phyloP scores from a whole-genome alignment of 2,329 filamentous ascomycete species.

The Xylariaceae sp. region DNA sequence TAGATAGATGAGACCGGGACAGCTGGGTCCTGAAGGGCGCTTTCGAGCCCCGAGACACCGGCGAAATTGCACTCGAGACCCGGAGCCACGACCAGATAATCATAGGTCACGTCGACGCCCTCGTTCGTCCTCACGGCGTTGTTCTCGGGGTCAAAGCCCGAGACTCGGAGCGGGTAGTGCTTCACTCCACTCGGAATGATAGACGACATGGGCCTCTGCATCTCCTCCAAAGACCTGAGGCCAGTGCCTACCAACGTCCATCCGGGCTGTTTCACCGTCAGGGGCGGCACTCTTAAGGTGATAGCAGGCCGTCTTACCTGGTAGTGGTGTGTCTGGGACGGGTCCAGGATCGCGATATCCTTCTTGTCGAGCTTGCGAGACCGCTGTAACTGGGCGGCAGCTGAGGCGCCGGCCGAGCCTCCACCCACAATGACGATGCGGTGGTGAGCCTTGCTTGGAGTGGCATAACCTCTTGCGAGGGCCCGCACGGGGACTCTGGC shows the following conservation, averaged over 20 bases:
- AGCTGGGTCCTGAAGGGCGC: slow-evolving; percentile 25
- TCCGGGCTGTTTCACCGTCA: slow-evolving; percentile 21
- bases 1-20: slow-evolving; percentile 31
- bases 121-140: slow-evolving; percentile 28
- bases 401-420: slow-evolving; percentile 56
- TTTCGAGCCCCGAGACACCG: slow-evolving; percentile 25
- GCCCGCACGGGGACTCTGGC: slow-evolving; percentile 9
- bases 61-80: slow-evolving; percentile 29
- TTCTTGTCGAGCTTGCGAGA: slow-evolving; percentile 20
- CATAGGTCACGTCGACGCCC: slow-evolving; percentile 28
- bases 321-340: slow-evolving; percentile 27
- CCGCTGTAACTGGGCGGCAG: slow-evolving; percentile 58
- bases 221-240: slow-evolving; percentile 21
- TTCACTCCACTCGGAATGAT: slow-evolving; percentile 27
- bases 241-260: slow-evolving; percentile 32
- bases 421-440: slow-evolving; percentile 61
- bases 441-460: slow-evolving; percentile 37
- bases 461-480: slow-evolving; percentile 19
- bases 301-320: slow-evolving; percentile 13
- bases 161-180: slow-evolving; percentile 26
- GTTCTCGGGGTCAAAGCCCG: slow-evolving; percentile 27
- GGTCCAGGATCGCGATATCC: slow-evolving; percentile 29
- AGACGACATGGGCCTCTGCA: slow-evolving; percentile 20
- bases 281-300: not conserved
- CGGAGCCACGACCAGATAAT: slow-evolving; percentile 29